A percentile compares a stretch with the other conserved stretches of the same genome.
phyloP scores from a whole-genome alignment of 768 basidiomycete genomes.

The Heimioporus sp. region DNA sequence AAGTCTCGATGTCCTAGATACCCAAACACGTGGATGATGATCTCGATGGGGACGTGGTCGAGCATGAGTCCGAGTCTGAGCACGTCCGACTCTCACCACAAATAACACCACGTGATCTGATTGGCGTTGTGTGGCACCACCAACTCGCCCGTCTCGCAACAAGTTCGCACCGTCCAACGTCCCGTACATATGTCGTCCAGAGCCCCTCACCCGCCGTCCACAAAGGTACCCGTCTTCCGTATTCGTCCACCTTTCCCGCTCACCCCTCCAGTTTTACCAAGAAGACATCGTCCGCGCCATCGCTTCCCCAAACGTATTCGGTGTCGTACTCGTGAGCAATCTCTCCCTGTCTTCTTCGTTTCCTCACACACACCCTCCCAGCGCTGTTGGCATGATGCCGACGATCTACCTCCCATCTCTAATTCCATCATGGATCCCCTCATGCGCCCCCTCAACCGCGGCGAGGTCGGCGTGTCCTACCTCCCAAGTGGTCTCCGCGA shows the following conservation, averaged over 20 bases:
- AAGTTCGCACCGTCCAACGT: neutral
- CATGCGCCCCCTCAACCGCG: conserved; percentile 69
- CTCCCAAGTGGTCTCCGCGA: conserved; percentile 53
- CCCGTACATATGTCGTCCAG: conserved; percentile 25
- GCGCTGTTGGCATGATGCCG: conserved; percentile 90
- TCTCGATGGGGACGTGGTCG: conserved; percentile 22
- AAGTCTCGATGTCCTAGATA: conserved; percentile 22
- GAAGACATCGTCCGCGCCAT: conserved; percentile 62
- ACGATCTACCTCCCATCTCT: conserved; percentile 53
- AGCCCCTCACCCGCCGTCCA: conserved; percentile 23
- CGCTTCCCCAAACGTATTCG: conserved; percentile 42
- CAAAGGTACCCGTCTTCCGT: conserved; percentile 28
- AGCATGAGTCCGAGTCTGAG: conserved; percentile 3
- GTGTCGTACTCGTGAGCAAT: conserved; percentile 61
- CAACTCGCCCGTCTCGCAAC: too few species aligned
- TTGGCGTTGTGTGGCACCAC: neutral
- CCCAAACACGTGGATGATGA: conserved; percentile 21
- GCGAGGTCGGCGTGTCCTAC: conserved; percentile 83
- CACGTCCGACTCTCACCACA: too few species aligned
- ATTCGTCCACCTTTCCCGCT: neutral
- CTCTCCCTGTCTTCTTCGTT: neutral
- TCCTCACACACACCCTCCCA: conserved; percentile 30
- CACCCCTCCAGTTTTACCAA: conserved; percentile 51
- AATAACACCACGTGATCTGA: conserved; percentile 20
- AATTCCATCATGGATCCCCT: conserved; percentile 58